Evolutionary conservation across 148 eudicot species (phyloP), one percentile per base, ranked within the genome.

Genomic region (Heliosperma pusillum): DNA sequence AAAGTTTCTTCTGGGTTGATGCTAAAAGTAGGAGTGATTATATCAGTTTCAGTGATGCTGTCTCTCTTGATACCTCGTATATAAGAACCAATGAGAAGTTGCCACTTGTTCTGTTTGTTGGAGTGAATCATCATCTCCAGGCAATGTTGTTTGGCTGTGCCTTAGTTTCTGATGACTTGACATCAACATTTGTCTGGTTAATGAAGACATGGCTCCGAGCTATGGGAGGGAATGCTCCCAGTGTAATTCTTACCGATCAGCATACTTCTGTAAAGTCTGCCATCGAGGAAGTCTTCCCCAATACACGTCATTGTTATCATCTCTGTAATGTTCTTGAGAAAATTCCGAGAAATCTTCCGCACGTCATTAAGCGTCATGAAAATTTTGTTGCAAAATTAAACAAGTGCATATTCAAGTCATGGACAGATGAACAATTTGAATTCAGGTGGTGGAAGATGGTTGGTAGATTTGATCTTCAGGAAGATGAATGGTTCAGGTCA

Each of bases 131-230:
- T 82, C 89, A 86, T 77, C 82, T 22, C 40, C 89, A 86, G 63
- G 26, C 83, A 13, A 77, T 84, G 82, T 79, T 84, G 71, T 85
- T 86, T 65, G 89, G 89, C 13, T 86, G 85, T 81, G 89, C 89
- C 72, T 67, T 86, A 72, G 75, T 86, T 79, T 85, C 89, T 70
- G 87, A 86, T 59, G 85, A 82, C 71, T 69, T 74, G 66, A 75
- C 79, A 8, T 71, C 87, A 26, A 74, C 85, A 47, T 79, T 84
- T 81, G 71, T 82, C 80, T 86, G 89, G 89, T 52, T 86, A 74
- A 68, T 86, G 83, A 80, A 82, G 77, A 80, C 89, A 70, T 86
- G 89, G 89, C 82, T 84, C 57, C 82, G 85, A 80, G 87, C 89
- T 70, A 84, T 86, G 87, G 79, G 84, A 71, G 84, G 87, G 66